These are phyloP conservation scores for Discostella stelligeroides DNA, from an alignment of 108 stramenopile species.

Conservation along the genomic window DNA sequence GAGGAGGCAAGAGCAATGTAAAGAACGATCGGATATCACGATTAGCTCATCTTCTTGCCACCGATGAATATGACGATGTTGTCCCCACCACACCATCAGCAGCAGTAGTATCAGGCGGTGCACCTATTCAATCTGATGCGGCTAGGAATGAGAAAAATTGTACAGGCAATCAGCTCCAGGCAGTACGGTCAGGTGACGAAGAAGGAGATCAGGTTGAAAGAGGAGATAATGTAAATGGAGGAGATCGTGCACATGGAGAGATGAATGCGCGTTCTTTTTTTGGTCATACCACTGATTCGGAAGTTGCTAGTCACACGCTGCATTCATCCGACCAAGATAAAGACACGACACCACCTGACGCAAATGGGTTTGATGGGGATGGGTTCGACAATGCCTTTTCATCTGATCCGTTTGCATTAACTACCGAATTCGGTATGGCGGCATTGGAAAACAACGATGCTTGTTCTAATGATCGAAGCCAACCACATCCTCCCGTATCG, in stretches of 20 bases:
- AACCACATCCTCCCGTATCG: too few relatives aligned
- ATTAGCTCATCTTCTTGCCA: too few relatives aligned
- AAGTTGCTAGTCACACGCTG: not conserved
- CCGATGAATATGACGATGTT: slow-evolving; percentile 7
- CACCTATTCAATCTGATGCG: not conserved
- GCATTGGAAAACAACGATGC: not conserved
- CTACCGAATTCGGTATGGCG: too few relatives aligned
- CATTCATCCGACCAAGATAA: not conserved
- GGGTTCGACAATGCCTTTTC: slow-evolving; percentile 21
- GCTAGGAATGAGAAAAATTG: not conserved
- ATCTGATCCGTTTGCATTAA: slow-evolving; percentile 18
- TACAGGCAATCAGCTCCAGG: not conserved
- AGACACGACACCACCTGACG: not conserved
- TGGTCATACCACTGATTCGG: not conserved
- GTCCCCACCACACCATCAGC: too few relatives aligned
- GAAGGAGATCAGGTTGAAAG: too few relatives aligned
- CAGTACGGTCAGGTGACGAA: not conserved
- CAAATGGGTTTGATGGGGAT: not conserved
- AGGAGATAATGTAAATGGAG: too few relatives aligned
- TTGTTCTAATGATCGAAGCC: slow-evolving; percentile 3
- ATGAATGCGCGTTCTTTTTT: slow-evolving; percentile 14
- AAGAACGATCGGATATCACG: too few relatives aligned
- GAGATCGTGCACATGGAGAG: too few relatives aligned
- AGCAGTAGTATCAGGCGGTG: too few relatives aligned
- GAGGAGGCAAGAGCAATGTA: too few relatives aligned